Percentiles rank a stretch among this genome's conserved stretches.
Conservation (phyloP, 2,329 filamentous ascomycete genomes). For the Thielaviopsis punctulata region DNA sequence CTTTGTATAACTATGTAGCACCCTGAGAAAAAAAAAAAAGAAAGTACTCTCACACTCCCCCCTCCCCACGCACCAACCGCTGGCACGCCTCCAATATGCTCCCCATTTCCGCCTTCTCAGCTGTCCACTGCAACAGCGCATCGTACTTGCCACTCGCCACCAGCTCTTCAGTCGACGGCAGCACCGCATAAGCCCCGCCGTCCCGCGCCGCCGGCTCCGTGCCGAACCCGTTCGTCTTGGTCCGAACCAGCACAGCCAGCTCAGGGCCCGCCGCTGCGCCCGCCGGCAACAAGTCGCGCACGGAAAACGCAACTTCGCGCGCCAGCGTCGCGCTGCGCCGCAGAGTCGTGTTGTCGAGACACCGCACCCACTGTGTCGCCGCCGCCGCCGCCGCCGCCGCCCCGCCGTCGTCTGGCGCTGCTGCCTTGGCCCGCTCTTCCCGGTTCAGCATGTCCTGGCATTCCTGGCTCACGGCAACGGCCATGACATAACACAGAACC, state of each 20-base stretch:
- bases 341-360: not conserved
- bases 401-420: not conserved
- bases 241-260: not conserved
- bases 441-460: constrained; percentile 16
- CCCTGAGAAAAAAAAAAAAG: not conserved
- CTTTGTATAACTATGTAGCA: not conserved
- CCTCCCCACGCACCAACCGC: not conserved
- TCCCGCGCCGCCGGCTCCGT: no score
- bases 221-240: not conserved
- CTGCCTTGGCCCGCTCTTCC: not conserved
- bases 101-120: not conserved
- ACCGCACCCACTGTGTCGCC: not conserved
- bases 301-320: not conserved
- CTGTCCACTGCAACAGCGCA: not conserved
- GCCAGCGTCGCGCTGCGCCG: no score
- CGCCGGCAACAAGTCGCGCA: not conserved
- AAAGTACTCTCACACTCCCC: not conserved
- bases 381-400: not conserved
- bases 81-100: constrained; percentile 2
- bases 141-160: not conserved
- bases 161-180: not conserved
- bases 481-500: constrained; percentile 28
- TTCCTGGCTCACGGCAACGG: constrained; percentile 24
- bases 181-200: not conserved
- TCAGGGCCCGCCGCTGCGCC: not conserved